Evolutionary conservation across 2,329 filamentous ascomycete species (phyloP).

Genomic region (Dothiorella sarmentorum): DNA sequence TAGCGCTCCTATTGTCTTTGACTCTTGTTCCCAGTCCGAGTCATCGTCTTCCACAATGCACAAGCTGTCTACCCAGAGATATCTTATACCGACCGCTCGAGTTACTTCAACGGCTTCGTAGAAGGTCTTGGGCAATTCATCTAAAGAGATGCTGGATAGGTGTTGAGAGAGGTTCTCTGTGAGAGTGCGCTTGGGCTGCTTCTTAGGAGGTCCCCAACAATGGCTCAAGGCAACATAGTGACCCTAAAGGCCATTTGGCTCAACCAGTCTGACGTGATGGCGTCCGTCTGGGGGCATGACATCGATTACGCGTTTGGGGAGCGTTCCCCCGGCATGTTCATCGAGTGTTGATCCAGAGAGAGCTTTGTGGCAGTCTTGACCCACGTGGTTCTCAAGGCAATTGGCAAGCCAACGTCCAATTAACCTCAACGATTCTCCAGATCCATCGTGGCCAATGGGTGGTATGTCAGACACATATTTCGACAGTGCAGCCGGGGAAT

Average conservation of each 20-base stretch:
- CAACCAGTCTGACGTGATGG: background rate
- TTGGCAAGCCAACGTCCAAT: no score
- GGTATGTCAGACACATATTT: no score
- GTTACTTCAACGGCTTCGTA: background rate
- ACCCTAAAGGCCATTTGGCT: background rate
- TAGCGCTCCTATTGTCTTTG: background rate
- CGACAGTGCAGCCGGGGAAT: no score
- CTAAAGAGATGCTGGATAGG: background rate
- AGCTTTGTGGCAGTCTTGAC: no score
- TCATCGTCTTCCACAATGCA: background rate
- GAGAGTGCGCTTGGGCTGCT: background rate
- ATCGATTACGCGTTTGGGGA: background rate
- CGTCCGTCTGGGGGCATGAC: background rate
- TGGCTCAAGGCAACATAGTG: background rate
- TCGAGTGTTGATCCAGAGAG: no score
- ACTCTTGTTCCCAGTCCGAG: background rate
- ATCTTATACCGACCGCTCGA: background rate
- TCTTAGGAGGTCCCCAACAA: background rate
- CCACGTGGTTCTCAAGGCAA: no score
- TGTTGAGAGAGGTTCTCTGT: background rate
- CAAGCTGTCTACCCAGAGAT: background rate
- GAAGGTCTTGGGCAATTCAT: background rate
- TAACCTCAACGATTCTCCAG: no score
- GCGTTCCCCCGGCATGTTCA: no score
- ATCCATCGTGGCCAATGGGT: no score